Conservation (phyloP, 2,329 filamentous ascomycete species). For the Aurifilum marmelostoma region DNA sequence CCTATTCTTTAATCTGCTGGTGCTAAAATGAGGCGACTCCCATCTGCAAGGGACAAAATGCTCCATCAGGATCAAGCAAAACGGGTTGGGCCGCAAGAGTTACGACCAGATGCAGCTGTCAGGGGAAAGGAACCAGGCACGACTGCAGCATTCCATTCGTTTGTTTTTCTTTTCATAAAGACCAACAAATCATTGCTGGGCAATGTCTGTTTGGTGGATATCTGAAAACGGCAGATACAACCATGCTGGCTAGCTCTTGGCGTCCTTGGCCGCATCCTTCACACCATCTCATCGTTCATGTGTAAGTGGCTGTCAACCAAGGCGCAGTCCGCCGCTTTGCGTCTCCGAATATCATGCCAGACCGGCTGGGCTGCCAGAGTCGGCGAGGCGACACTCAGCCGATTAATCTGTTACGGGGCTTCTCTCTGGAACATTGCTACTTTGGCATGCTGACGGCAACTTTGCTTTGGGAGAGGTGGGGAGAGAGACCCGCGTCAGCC, state of each 20-base stretch:
- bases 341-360: neutral
- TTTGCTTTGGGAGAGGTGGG: neutral
- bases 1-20: neutral
- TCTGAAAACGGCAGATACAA: conserved; percentile 20
- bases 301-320: conserved; percentile 1
- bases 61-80: neutral
- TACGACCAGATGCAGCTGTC: neutral
- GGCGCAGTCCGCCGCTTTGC: neutral
- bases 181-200: conserved; percentile 1
- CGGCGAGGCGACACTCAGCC: neutral
- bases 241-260: neutral
- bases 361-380: neutral
- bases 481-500: neutral
- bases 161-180: neutral
- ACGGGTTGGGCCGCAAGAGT: neutral
- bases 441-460: too few relatives aligned
- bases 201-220: neutral
- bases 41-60: neutral
- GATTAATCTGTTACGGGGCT: neutral
- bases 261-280: conserved; percentile 14
- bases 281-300: conserved; percentile 14
- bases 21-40: neutral
- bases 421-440: neutral
- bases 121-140: neutral
- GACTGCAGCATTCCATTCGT: neutral